Evolutionary conservation across 306 rosid species (phyloP), one percentile per base, ranked within the genome.

Genomic region (Vigna hirtella): DNA sequence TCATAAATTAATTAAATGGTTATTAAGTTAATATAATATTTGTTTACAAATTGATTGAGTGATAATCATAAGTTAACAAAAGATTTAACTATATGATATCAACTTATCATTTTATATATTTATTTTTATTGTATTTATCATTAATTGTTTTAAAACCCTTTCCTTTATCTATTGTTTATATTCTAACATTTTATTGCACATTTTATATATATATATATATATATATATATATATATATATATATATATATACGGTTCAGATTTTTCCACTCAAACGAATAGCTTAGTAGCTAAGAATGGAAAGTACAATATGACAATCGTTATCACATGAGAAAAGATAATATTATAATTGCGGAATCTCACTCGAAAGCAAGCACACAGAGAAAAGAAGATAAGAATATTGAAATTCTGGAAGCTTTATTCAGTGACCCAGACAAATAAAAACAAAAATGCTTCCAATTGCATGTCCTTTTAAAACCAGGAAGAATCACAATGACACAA

Each of bases 361-460:
- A 64, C 9, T 15, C 4, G 49, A 66, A 42, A 66, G 52, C 10
- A 66, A 17, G 58, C 18, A 47, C n/a, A 4, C 6, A 18, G 55
- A 34, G 70, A 36, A 74, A 64, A 76, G 48, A 50, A 17, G 50
- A 75, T 3, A 59, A 7, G 53, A 49, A 61, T 66, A 52, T 40
- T 66, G 20, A 43, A 77, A 77, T 42, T 77, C 74, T 69, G 14
- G 0, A 53, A 61, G 67, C 49, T 63, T 58, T 80, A 51, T 40
- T 51, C 56, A 45, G 68, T 13, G 51, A 62, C 65, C 74, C 48
- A 82, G 61, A 72, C 71, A 79, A 81, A 77, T 43, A 42, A 32
- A 83, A 42, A 42, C 47, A 42, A 30, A 26, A 9, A 42, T 2
- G 1, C 47, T 40, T 40, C 11, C 45, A 40, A 40, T 2, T 7